Conservation (phyloP, 768 basidiomycete genomes). For the Daedaleopsis sinensis region DNA sequence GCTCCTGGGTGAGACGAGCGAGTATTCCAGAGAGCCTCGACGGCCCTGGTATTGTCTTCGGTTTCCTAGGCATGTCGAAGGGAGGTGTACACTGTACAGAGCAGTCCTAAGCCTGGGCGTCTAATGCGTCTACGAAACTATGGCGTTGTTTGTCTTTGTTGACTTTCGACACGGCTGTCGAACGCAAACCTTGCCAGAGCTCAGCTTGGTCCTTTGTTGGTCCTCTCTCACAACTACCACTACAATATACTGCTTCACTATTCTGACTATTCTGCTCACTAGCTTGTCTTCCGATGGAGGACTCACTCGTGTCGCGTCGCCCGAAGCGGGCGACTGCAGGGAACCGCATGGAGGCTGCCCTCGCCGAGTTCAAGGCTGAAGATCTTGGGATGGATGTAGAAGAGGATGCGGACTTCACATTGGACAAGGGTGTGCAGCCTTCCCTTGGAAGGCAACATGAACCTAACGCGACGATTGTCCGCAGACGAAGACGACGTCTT, state of each 20-base stretch:
- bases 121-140: slow-evolving; percentile 2
- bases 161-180: not conserved
- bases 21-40: slow-evolving; percentile 61
- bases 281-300: slow-evolving; percentile 30
- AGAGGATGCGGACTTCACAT: slow-evolving; percentile 73
- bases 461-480: not conserved
- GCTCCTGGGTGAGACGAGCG: slow-evolving; percentile 50
- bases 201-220: too few species aligned
- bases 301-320: slow-evolving; percentile 59
- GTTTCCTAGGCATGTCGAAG: slow-evolving; percentile 31
- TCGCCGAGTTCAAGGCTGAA: slow-evolving; percentile 65
- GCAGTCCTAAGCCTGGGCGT: not conserved
- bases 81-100: not conserved
- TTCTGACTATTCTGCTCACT: not conserved
- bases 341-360: slow-evolving; percentile 80
- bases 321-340: slow-evolving; percentile 76
- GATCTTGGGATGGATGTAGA: slow-evolving; percentile 61
- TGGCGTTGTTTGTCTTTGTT: slow-evolving; percentile 19
- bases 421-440: slow-evolving; percentile 56
- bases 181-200: too few species aligned
- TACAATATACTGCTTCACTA: too few species aligned
- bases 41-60: slow-evolving; percentile 43
- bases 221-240: too few species aligned
- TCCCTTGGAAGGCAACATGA: too few species aligned
- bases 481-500: slow-evolving; percentile 83